These are phyloP conservation scores for Pseudogymnoascus sp. DNA, from an alignment of 2,329 filamentous ascomycete genomes.

Conservation along the genomic window DNA sequence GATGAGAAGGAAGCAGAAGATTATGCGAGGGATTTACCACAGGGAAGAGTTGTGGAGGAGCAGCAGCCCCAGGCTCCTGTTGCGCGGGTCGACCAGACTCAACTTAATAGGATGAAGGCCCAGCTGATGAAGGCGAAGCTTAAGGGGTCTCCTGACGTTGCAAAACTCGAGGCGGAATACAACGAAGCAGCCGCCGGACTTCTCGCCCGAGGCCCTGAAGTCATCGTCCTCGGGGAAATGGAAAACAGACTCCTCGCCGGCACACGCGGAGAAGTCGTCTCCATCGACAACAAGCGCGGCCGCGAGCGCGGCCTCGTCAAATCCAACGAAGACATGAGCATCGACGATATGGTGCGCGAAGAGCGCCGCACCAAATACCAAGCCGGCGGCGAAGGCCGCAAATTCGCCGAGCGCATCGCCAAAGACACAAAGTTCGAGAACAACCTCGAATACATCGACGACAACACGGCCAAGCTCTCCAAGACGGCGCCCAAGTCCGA, in stretches of 20 bases:
- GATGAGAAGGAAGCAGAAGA: constrained; percentile 29
- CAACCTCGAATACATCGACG: constrained; percentile 94
- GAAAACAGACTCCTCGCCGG: constrained; percentile 84
- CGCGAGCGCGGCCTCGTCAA: constrained; percentile 75
- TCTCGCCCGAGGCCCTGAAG: constrained; percentile 49
- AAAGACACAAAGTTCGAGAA: constrained; percentile 88
- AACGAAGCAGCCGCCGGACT: constrained; percentile 62
- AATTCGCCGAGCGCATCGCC: constrained; percentile 85
- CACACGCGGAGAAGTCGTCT: constrained; percentile 62
- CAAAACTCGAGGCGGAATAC: constrained; percentile 75
- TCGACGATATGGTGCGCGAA: constrained; percentile 95
- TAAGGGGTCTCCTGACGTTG: constrained; percentile 64
- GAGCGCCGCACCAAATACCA: constrained; percentile 78
- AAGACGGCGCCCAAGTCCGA: constrained; percentile 82
- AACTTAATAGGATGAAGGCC: constrained; percentile 81
- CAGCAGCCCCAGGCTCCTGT: constrained; percentile 39
- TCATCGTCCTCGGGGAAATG: constrained; percentile 78
- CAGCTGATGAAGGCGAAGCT: constrained; percentile 95
- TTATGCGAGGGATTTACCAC: constrained; percentile 32
- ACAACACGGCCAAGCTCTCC: constrained; percentile 86
- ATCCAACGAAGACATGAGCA: constrained; percentile 90
- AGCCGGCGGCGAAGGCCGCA: constrained; percentile 68
- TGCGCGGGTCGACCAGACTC: constrained; percentile 60
- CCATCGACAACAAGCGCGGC: constrained; percentile 71
- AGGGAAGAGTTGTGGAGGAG: constrained; percentile 53